Base-by-base conservation (phyloP, 2,329 filamentous ascomycete genomes). In the Penicillium occitanis region DNA sequence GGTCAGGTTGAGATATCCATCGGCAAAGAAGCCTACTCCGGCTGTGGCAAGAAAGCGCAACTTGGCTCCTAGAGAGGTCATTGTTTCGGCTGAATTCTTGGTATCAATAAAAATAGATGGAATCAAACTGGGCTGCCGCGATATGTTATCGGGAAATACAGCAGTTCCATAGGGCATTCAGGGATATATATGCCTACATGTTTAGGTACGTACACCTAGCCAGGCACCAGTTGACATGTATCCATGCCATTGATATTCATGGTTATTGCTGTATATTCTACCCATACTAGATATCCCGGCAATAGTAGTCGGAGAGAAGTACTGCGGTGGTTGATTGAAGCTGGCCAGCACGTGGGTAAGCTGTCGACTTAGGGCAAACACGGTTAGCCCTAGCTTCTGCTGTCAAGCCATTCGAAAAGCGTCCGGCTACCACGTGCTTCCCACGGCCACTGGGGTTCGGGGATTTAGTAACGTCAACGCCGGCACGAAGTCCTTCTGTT, bases 1-100 rank as follows among this genome's bases (percentile, higher is more conserved):
- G 30, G 71, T 70, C 30, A 73, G 57, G 51, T 73, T 73, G 6
- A 73, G 67, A 68, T 72, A 73, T 14, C 72, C 72, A 70, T 73
- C 72, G 30, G 70, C 68, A 61, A 73, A 73, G 60, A 73, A 70
- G 51, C 72, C 71, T 64, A 70, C 69, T 17, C 72, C 71, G 2
- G 71, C 69, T 5, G 71, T 70, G 17, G 68, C 33, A 37, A 73
- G 57, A 58, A 73, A 73, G 53, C 69, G 70, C 59, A 72, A 30
- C 33, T 71, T 71, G 22, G 64, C 58, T 25, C 66, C 68, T 35
- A 48, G 2, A 14, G 46, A 48, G 19, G 46, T 22, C 46, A 48
- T 48, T 25, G 5, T 10, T 48, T 13, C 8, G 17, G 42, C 17
- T 44, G 14, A 2, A 13, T 14, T 37, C 35, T 37, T 5, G 11